Evolutionary conservation across 768 basidiomycete species (phyloP).

Genomic region (Kwoniella mangroviensis): DNA sequence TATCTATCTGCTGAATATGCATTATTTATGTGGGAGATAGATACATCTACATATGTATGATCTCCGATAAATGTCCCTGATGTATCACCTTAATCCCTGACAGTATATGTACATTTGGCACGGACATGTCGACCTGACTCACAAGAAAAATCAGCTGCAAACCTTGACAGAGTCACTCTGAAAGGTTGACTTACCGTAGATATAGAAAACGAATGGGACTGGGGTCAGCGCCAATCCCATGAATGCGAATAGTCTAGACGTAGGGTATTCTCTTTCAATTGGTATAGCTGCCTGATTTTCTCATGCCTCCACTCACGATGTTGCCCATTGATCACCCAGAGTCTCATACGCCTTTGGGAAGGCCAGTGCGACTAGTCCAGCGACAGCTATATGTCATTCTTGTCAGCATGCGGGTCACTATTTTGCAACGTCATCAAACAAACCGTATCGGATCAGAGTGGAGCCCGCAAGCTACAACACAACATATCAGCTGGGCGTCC

Average conservation of each 20-base stretch:
- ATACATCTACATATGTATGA: too few species aligned
- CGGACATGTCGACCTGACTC: constrained; percentile 31
- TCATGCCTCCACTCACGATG: constrained; percentile 28
- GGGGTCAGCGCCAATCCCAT: constrained; percentile 32
- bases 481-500: neutral
- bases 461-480: constrained; percentile 25
- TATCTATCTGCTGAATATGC: too few species aligned
- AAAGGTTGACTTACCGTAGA: constrained; percentile 28
- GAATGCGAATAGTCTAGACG: constrained; percentile 31
- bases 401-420: constrained; percentile 2
- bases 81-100: constrained; percentile 21
- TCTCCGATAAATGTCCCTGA: too few species aligned
- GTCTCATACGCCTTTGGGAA: constrained; percentile 34
- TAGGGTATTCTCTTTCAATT: neutral
- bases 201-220: constrained; percentile 40
- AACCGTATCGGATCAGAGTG: constrained; percentile 34
- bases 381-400: constrained; percentile 6
- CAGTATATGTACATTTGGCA: constrained; percentile 31
- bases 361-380: constrained; percentile 36
- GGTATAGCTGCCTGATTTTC: too few species aligned
- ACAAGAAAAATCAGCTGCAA: neutral
- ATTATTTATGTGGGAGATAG: too few species aligned
- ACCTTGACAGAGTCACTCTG: too few species aligned
- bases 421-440: neutral
- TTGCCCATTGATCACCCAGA: constrained; percentile 38